Base-by-base conservation (phyloP, 140 eudicot species). In the Flaveria floridana region DNA sequence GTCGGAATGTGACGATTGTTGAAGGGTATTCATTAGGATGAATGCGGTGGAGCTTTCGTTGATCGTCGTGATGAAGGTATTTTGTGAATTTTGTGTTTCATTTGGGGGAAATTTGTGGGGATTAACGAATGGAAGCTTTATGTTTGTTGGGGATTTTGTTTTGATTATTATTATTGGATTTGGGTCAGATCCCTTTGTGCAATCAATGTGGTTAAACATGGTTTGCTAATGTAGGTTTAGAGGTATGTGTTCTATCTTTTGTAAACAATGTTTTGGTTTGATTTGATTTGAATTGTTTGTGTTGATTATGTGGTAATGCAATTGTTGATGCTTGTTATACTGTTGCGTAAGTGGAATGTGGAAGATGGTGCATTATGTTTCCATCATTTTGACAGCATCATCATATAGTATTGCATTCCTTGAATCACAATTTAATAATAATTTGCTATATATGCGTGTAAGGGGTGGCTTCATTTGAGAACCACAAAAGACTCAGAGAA, bases 231-330 rank as follows among this genome's bases (percentile, higher is more conserved):
- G 56, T 19, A 37, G 48, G 71, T 21, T 65, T 52, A 64, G 73
- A 65, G 73, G 12, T 53, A 56, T 26, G 20, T 55, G 25, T 41
- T 52, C 7, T 19, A 65, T 52, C 41, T 48, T 50, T 65, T 30
- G 14, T 48, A 23, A 50, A 19, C 37, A 58, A 5, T 34, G 6
- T 20, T 20, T 76, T 34, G 34, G 57, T 66, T 42, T 66, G 20
- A 21, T 52, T 53, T 16, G 21, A 25, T 41, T 77, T 14, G 28
- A 9, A 51, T 12, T 56, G 21, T 52, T 16, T 57, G 55, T 67
- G 50, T 63, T 20, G 26, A 41, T 71, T 19, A 55, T 51, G 57
- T 48, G 82, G 72, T 71, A 71, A 77, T 76, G 67, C 26, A 65
- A 10, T 65, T 65, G 73, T 75, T 75, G 19, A 19, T 75, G 51